Percentiles rank a stretch among this genome's conserved stretches.
phyloP scores from a whole-genome alignment of 1,284 basidiomycete species.

The Calocybe gambosa region DNA sequence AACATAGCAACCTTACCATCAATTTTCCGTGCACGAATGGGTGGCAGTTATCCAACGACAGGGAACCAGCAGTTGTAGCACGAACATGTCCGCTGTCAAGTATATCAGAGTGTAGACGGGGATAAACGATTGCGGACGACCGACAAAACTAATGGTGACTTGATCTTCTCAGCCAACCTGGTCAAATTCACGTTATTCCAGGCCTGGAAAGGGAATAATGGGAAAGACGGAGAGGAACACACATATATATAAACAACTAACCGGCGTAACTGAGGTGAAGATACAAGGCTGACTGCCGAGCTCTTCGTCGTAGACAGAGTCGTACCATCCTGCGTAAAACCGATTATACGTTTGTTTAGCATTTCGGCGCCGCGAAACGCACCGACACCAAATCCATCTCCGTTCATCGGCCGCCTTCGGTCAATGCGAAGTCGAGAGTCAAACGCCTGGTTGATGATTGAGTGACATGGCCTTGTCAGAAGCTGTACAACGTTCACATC shows the following conservation, averaged over 20 bases:
- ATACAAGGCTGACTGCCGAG: conserved; percentile 87
- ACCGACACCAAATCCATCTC: conserved; percentile 97
- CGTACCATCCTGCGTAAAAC: conserved; percentile 73
- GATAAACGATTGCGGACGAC: conserved; percentile 18
- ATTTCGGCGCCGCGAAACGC: conserved; percentile 29
- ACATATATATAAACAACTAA: conserved; percentile 28
- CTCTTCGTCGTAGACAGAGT: conserved; percentile 72
- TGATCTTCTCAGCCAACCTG: conserved; percentile 90
- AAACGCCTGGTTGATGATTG: conserved; percentile 94
- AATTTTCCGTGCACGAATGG: conserved; percentile 84
- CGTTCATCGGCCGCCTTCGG: conserved; percentile 80
- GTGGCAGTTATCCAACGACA: conserved; percentile 93
- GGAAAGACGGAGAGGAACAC: conserved; percentile 4
- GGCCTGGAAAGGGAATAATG: conserved; percentile 48
- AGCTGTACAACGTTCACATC: conserved; percentile 40
- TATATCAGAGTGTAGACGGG: not conserved
- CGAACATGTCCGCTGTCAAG: conserved; percentile 76
- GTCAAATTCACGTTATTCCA: conserved; percentile 93
- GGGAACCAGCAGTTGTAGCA: conserved; percentile 78
- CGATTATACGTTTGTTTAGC: not conserved
- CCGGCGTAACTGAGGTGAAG: conserved; percentile 94
- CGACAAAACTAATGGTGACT: conserved; percentile 89
- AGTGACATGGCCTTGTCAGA: conserved; percentile 88
- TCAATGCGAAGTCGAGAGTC: conserved; percentile 86
- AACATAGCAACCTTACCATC: conserved; percentile 53